Percentiles rank a stretch among this genome's conserved stretches.
These are phyloP conservation scores for Saturnispora saitoi DNA, from an alignment of 805 yeast genomes.

Conservation along the genomic window DNA sequence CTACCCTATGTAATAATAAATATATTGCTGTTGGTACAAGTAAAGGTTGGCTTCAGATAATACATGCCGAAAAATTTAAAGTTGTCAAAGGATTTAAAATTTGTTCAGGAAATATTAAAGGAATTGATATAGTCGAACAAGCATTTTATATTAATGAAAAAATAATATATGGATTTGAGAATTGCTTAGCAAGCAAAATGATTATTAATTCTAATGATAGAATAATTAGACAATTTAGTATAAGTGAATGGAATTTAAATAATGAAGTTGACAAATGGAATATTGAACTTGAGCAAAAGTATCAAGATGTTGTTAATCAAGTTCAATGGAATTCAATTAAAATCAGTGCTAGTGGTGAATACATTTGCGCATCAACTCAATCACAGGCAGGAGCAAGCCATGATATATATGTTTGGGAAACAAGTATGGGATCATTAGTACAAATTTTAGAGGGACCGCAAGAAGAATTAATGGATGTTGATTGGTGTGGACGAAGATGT, in stretches of 20 bases:
- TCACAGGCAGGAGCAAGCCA: conserved; percentile 86
- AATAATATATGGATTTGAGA: conserved; percentile 6
- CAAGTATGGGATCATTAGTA: conserved; percentile 76
- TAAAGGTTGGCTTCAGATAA: conserved; percentile 65
- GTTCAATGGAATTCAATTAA: conserved; percentile 81
- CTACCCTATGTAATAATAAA: conserved; percentile 33
- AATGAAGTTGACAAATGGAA: conserved; percentile 18
- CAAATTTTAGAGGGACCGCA: conserved; percentile 83
- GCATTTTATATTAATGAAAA: background rate
- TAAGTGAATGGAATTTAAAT: conserved; percentile 28
- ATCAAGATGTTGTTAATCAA: conserved; percentile 83
- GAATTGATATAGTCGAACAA: conserved; percentile 48
- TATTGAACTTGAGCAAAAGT: conserved; percentile 66
- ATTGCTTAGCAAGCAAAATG: conserved; percentile 39
- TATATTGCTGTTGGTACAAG: conserved; percentile 68
- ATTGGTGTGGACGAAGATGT: conserved; percentile 75
- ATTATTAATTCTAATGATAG: conserved; percentile 75
- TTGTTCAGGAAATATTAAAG: conserved; percentile 66
- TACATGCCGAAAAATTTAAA: conserved; percentile 23
- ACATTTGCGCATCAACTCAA: conserved; percentile 78
- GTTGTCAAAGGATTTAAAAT: conserved; percentile 40
- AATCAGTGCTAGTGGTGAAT: conserved; percentile 71
- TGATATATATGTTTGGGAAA: conserved; percentile 89
- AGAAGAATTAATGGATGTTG: conserved; percentile 79
- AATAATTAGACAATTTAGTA: conserved; percentile 52